Conservation (phyloP, 2,329 filamentous ascomycete genomes). For the Dendrostoma leiphaemia region DNA sequence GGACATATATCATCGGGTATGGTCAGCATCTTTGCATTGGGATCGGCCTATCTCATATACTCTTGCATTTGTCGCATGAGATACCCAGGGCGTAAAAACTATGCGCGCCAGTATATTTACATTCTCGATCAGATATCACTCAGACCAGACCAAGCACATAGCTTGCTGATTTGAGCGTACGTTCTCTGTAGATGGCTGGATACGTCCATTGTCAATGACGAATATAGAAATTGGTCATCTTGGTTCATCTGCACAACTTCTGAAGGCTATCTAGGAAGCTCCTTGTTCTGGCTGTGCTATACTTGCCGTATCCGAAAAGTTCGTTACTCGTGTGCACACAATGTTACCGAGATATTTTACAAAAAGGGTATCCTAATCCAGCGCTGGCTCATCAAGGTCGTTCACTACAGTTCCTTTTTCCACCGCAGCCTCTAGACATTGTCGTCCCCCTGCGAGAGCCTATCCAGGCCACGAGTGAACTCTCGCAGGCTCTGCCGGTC, state of each 20-base stretch:
- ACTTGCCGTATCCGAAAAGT: neutral
- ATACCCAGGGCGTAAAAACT: slow-evolving; percentile 17
- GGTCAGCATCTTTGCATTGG: slow-evolving; percentile 7
- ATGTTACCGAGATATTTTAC: neutral
- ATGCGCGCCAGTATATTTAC: neutral
- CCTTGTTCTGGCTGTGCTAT: neutral
- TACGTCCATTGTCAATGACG: neutral
- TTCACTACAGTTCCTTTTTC: neutral
- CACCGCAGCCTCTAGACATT: neutral
- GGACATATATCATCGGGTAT: neutral
- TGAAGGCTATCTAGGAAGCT: too few relatives aligned
- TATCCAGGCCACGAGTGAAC: slow-evolving; percentile 13
- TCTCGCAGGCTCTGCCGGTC: slow-evolving; percentile 16
- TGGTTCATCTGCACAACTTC: neutral
- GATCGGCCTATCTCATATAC: neutral
- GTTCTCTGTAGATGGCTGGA: neutral
- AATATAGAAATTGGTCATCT: neutral
- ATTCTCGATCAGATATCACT: neutral
- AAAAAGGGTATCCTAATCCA: neutral
- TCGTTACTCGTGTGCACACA: too few relatives aligned
- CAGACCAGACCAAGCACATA: neutral
- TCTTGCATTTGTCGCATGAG: slow-evolving; percentile 20
- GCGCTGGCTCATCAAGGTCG: neutral
- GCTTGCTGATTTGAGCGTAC: neutral
- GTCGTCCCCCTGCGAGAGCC: slow-evolving; percentile 6